Base-by-base conservation (phyloP, 2,329 filamentous ascomycete genomes). In the Aspergillus quadrilineatus region DNA sequence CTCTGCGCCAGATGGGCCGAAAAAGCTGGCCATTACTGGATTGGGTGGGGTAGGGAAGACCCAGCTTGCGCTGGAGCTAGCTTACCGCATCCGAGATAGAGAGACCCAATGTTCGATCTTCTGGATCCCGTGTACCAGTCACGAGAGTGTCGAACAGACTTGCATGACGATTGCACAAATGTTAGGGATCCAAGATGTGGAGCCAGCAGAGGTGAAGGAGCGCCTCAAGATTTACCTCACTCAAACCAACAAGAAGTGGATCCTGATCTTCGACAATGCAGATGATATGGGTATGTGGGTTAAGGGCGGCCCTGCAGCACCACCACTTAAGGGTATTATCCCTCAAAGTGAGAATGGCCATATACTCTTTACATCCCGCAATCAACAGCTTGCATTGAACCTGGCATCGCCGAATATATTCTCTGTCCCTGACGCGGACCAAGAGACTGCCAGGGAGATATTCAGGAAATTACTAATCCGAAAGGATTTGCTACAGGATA, bases 331-430 rank as follows among this genome's bases (percentile, higher is more conserved):
- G 10, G 9, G 51, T 7, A 50, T 55, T 43, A 44, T 68, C 6
- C 63, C 65, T 15, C 39, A 55, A 10, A 65, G 49, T 36, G 48
- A 62, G 17, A 51, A 66, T 30, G 61, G 60, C 17, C 41, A 14
- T 42, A 61, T 72, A 37, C 54, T 72, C 0, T 61, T 72, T 32
- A 73, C 68, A 0, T 63, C 62, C 2, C 57, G 67, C 6, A 67
- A 61, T 10, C 57, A 56, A 29, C 46, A 63, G 44, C 47, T 61
- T 2, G 60, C 60, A 0, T 39, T 58, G 2, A 58, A 64, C 22
- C 56, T 71, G 7, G 50, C 45, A 26, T 41, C n/a, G 8, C 29
- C 43, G 7, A 22, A 50, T 37, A 32, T 42, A 15, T 28, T 48
- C 9, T 7, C 10, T 29, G 5, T 49, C 12, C 2, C n/a, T 2